phyloP scores from a whole-genome alignment of 805 yeast genomes.

The Zygoascus flipseniorum region DNA sequence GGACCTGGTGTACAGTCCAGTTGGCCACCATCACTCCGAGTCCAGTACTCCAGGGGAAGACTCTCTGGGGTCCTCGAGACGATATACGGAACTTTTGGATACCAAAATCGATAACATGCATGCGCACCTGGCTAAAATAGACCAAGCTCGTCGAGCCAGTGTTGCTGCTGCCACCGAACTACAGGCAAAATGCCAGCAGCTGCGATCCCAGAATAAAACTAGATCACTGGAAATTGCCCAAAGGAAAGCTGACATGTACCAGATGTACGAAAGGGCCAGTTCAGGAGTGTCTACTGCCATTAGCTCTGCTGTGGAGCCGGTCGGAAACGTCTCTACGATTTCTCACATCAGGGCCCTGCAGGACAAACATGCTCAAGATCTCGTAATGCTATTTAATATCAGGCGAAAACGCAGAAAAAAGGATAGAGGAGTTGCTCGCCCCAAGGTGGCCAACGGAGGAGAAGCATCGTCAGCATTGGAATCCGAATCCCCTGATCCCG shows the following conservation, averaged over 20 bases:
- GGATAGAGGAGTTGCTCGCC: slow-evolving; percentile 8
- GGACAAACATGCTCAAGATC: slow-evolving; percentile 6
- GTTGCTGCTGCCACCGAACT: background rate
- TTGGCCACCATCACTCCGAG: background rate
- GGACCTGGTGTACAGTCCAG: background rate
- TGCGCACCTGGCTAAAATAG: background rate
- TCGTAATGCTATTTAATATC: slow-evolving; percentile 11
- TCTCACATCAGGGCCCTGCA: background rate
- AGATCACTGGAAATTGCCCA: background rate
- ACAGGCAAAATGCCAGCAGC: background rate
- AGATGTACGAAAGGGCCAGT: background rate
- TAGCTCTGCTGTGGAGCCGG: background rate
- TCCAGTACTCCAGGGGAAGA: background rate
- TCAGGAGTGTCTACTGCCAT: background rate
- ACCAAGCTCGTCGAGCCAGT: background rate
- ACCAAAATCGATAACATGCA: background rate
- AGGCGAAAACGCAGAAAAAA: slow-evolving; percentile 14
- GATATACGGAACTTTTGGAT: background rate
- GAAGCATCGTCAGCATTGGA: background rate
- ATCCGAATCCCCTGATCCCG: background rate
- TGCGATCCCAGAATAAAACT: background rate
- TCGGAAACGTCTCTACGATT: background rate
- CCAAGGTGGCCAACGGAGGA: background rate
- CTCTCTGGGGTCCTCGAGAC: background rate
- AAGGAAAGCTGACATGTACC: background rate